These are phyloP conservation scores for Rhodotorula sp. DNA, from an alignment of 1,284 basidiomycete genomes.

Conservation along the genomic window DNA sequence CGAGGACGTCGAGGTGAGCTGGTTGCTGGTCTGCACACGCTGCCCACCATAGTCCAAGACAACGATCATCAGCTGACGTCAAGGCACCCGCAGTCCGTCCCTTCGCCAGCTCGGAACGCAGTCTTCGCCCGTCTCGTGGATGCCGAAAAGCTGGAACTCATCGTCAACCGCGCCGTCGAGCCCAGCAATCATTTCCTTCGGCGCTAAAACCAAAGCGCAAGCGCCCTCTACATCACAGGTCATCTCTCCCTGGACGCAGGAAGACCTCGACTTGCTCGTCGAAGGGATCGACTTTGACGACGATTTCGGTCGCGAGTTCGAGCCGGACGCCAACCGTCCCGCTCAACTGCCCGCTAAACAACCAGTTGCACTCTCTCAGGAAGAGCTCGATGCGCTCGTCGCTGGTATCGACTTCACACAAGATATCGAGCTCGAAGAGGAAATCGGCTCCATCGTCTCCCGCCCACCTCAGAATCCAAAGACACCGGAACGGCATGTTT, in stretches of 20 bases:
- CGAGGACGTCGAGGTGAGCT: neutral
- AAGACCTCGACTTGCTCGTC: constrained; percentile 19
- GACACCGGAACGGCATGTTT: neutral
- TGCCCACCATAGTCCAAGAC: too few relatives aligned
- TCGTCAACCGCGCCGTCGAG: too few relatives aligned
- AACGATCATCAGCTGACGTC: too few relatives aligned
- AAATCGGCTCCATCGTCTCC: neutral
- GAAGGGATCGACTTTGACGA: constrained; percentile 17
- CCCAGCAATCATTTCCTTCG: too few relatives aligned
- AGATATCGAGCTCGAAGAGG: constrained; percentile 11
- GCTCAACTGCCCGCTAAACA: neutral
- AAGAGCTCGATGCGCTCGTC: constrained; percentile 17
- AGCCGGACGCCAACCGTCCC: neutral
- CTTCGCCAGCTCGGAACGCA: too few relatives aligned
- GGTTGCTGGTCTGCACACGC: too few relatives aligned
- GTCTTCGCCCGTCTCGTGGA: too few relatives aligned
- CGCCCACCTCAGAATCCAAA: neutral
- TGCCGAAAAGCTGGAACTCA: too few relatives aligned
- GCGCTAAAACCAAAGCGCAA: neutral
- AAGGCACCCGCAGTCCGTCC: too few relatives aligned
- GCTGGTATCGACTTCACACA: constrained; percentile 25
- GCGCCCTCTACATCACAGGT: neutral
- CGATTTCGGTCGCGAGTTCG: neutral
- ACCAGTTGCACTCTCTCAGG: neutral
- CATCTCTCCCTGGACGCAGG: neutral